Evolutionary conservation across 192 early-diverging fungal genomes (phyloP), one percentile per base, ranked within the genome.

Genomic region (Gamsiella multidivaricata): DNA sequence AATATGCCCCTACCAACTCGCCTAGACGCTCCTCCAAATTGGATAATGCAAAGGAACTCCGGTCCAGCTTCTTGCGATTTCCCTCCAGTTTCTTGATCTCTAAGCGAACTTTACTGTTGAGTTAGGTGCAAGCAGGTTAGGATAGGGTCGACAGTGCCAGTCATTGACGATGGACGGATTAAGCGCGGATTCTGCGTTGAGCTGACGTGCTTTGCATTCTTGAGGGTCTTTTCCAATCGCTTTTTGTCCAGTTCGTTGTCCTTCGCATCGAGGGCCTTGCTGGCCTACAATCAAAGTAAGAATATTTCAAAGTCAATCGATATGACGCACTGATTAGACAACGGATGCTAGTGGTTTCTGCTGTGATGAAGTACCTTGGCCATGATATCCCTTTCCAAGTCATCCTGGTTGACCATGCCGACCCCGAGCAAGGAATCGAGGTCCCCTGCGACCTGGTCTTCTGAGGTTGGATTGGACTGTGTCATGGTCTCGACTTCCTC

Each of bases 231-330:
- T 32, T 70, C 80, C 3, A 93, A 69, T 3, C 94, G 88, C 66
- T 88, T 93, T 58, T 85, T 72, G 57, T 95, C 90, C 23, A 84
- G 43, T 6, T 81, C 88, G 7, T 88, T 82, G 26, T 94, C 92
- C 23, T 83, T 80, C 45, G 88, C 81, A 22, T 81, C 74, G 64
- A 94, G 61, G 15, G 85, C 86, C 49, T 84, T 84, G 53, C 85
- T 84, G 9, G 88, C 92, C 83, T 87, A 80, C 29, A 54, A 26
- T 1, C 11, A 25, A 22, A 55, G 46, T 25, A 17, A n/a, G 14
- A 7, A 37, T 3, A 42, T 17, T 0, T 50, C 23, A 54, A 26
- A 9, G 51, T 11, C 20, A 22, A n/a, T n/a, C n/a, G n/a, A n/a
- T n/a, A n/a, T n/a, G n/a, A n/a, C n/a, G n/a, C n/a, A n/a, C n/a